A percentile compares a stretch with the other conserved stretches of the same genome.
Evolutionary conservation across 257 asterid species (phyloP).

Genomic region (Solanum pinnatisectum): DNA sequence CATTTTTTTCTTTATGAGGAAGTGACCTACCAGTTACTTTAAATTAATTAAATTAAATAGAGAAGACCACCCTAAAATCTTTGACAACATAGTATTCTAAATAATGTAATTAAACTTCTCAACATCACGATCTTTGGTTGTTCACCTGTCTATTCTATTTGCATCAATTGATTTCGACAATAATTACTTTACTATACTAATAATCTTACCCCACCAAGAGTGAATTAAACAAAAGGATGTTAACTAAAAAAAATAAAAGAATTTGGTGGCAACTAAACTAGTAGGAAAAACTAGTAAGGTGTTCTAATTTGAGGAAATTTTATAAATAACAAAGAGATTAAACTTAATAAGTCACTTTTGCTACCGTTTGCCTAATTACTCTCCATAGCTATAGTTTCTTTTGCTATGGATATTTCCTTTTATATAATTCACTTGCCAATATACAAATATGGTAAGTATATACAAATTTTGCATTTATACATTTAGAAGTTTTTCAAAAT

Average conservation of each 20-base stretch:
- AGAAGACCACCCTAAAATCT: background rate
- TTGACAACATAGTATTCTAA: background rate
- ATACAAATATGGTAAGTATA: too few species aligned
- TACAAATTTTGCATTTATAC: too few species aligned
- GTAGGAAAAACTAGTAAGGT: background rate
- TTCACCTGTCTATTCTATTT: background rate
- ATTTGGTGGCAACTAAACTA: background rate
- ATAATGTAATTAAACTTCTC: background rate
- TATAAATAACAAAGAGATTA: background rate
- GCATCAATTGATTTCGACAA: background rate
- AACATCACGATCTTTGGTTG: background rate
- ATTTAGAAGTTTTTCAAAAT: too few species aligned
- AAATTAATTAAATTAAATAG: background rate
- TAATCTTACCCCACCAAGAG: background rate
- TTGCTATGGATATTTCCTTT: too few species aligned
- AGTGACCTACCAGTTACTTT: background rate
- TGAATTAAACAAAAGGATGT: background rate
- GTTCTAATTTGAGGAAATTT: background rate
- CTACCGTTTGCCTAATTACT: too few species aligned
- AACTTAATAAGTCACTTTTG: too few species aligned
- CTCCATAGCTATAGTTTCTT: too few species aligned
- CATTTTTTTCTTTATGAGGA: background rate
- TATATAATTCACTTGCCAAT: too few species aligned
- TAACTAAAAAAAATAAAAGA: background rate
- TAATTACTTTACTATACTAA: background rate